phyloP scores from a whole-genome alignment of 148 eudicot genomes.

The Fagopyrum homotropicum region DNA sequence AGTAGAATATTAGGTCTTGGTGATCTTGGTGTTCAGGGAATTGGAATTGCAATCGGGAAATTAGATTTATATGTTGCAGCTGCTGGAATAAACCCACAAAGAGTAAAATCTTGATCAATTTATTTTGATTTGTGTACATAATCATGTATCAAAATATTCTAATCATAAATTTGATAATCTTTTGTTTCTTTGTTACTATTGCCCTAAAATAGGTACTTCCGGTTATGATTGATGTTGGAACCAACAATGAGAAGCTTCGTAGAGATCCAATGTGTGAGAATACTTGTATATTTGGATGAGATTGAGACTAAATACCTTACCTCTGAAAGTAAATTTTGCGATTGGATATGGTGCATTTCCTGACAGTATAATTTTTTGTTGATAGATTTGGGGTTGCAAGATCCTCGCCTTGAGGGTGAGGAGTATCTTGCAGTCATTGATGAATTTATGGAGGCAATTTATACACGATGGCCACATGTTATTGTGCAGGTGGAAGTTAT shows the following conservation, averaged over 20 bases:
- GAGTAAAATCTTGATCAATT: constrained; percentile 35
- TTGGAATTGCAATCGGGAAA: constrained; percentile 90
- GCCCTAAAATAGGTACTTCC: constrained; percentile 69
- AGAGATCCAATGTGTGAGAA: constrained; percentile 83
- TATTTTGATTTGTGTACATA: no score
- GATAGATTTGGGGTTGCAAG: constrained; percentile 90
- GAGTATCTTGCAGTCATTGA: constrained; percentile 86
- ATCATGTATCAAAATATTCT: no score
- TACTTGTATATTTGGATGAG: not conserved
- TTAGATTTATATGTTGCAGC: constrained; percentile 97
- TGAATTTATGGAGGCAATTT: constrained; percentile 95
- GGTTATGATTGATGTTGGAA: constrained; percentile 97
- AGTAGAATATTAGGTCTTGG: constrained; percentile 98
- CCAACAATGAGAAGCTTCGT: constrained; percentile 90
- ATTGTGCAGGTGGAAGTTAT: constrained; percentile 62
- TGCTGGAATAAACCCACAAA: constrained; percentile 97
- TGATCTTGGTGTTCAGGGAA: constrained; percentile 91
- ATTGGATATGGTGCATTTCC: no score
- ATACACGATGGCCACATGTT: constrained; percentile 95
- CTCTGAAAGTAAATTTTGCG: no score
- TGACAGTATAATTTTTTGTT: not conserved
- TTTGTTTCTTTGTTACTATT: constrained; percentile 1
- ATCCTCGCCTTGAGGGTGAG: constrained; percentile 91
- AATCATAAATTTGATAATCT: no score
- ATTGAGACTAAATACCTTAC: no score